Conservation (phyloP, 2,329 filamentous ascomycete genomes). For the Triangularia setosa region DNA sequence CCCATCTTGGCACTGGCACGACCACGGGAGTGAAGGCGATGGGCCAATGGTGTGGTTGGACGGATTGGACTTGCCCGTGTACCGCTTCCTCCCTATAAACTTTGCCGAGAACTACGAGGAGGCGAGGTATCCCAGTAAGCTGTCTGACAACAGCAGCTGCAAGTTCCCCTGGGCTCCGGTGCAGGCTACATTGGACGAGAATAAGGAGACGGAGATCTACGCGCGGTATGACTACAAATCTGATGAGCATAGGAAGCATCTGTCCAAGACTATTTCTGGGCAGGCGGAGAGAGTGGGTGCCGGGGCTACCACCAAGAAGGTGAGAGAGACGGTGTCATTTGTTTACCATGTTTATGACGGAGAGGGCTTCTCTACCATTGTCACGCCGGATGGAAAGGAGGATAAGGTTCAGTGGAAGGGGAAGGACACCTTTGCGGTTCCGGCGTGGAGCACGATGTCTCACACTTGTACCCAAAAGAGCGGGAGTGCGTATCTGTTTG, state of each 20-base stretch:
- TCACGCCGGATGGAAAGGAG: neutral
- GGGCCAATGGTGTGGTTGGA: conserved; percentile 57
- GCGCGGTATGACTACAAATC: neutral
- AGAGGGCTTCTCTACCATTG: neutral
- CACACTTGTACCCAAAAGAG: neutral
- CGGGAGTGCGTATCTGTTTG: neutral
- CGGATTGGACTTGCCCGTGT: conserved; percentile 48
- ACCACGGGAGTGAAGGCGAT: conserved; percentile 55
- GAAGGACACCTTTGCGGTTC: neutral
- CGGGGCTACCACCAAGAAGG: neutral
- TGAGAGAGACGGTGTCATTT: neutral
- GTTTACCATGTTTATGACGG: neutral
- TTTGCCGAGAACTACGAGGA: neutral
- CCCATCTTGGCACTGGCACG: conserved; percentile 57
- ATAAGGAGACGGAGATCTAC: neutral
- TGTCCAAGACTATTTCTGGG: neutral
- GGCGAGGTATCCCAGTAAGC: neutral
- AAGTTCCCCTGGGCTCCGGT: neutral
- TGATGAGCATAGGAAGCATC: neutral
- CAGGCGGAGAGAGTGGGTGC: neutral
- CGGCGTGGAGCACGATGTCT: neutral
- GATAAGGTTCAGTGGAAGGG: neutral
- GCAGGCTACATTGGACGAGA: neutral
- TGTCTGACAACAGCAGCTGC: neutral
- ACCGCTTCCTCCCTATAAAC: neutral